Percentiles rank a stretch among this genome's conserved stretches.
Conservation (phyloP, 441 rosid species). For the Adansonia rubrostipa region DNA sequence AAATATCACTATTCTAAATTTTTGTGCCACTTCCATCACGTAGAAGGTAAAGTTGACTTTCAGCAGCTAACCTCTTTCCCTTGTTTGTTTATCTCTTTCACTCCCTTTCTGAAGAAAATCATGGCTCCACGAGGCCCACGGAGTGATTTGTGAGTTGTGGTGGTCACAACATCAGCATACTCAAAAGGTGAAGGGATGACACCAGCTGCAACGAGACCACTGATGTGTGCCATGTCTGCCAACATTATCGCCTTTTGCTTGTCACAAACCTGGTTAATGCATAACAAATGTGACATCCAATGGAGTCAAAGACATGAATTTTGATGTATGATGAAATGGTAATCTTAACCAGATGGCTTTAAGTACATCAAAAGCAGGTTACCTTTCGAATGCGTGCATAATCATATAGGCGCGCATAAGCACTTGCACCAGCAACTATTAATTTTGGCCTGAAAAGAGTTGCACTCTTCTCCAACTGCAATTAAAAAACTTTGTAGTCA, state of each 20-base stretch:
- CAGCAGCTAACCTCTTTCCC: conserved; percentile 77
- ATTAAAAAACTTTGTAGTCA: conserved; percentile 23
- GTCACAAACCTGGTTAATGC: conserved; percentile 77
- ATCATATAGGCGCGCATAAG: conserved; percentile 95
- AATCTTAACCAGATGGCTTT: conserved; percentile 15
- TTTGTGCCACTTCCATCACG: conserved; percentile 25
- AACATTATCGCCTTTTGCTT: conserved; percentile 86
- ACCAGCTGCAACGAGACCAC: conserved; percentile 96
- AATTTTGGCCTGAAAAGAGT: conserved; percentile 89
- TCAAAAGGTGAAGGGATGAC: conserved; percentile 98
- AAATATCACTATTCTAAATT: conserved; percentile 24
- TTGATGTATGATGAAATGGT: neutral
- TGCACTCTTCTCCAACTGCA: conserved; percentile 95
- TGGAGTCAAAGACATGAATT: neutral
- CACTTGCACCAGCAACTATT: conserved; percentile 99
- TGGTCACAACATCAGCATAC: conserved; percentile 93
- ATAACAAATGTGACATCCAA: conserved; percentile 27
- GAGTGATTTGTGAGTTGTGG: conserved; percentile 97
- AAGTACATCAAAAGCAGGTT: conserved; percentile 23
- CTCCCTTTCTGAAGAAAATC: conserved; percentile 95
- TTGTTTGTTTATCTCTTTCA: conserved; percentile 88
- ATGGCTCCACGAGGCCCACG: conserved; percentile 99
- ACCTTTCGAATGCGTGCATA: conserved; percentile 94
- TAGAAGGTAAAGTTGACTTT: neutral
- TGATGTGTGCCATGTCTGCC: conserved; percentile 99